Base-by-base conservation (phyloP, 1,284 basidiomycete genomes). In the Ceratobasidium papillatum region DNA sequence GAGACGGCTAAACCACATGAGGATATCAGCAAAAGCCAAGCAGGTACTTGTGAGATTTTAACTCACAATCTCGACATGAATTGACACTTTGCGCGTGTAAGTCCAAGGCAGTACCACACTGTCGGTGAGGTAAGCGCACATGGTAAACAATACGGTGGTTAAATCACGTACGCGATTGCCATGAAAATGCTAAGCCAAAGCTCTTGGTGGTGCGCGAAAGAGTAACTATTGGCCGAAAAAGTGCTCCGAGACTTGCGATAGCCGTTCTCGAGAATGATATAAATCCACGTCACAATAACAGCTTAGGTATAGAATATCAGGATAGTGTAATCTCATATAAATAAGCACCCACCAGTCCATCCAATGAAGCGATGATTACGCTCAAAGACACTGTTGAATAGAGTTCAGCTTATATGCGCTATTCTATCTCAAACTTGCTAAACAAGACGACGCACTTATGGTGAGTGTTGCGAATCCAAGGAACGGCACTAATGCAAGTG, bases 61-160 rank as follows among this genome's bases (percentile, higher is more conserved):
- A 82, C 88, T 78, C 80, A 91, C 91, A 78, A 93, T 86, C 80
- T 94, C 91, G 54, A 92, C 86, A 64, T 92, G 89, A 25, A 94
- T 90, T 56, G 85, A 84, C 22, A 93, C 92, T 80, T 90, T 86
- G 58, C 92, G 87, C 43, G 91, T 87, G 43, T 90, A 91, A 65
- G 90, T 84, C 92, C 92, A 94, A 7, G 92, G 92, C 75, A 92
- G 86, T 14, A 88, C 80, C 74, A 92, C 87, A 77, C 90, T 92
- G 75, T 17, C 45, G 63, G 80, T 3, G 1, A 63, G 78, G 73
- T 63, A 7, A 71, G 76, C 43, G 76, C 36, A 27, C 30, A 43
- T 32, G 49, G 12, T 27, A 63, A 1, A 22, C 3, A 56, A 68
- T n/a, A 51, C 30, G 1, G 51, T 8, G 32, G 58, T 61, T 64